A percentile compares a stretch with the other conserved stretches of the same genome.
phyloP scores from a whole-genome alignment of 352 stramenopile genomes.

The Globisporangium heterothallicum region DNA sequence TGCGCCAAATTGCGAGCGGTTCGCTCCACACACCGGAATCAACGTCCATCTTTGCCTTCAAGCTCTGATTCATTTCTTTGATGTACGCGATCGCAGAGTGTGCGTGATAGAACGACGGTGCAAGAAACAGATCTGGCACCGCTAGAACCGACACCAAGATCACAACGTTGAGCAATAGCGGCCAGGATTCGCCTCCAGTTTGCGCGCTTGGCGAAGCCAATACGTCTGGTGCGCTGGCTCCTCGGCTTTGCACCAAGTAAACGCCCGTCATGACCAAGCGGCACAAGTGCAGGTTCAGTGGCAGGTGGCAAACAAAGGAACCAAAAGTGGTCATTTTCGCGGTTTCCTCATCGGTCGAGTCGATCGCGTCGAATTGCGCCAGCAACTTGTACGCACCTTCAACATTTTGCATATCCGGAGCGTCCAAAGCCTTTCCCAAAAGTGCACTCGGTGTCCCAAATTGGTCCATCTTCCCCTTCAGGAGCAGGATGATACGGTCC shows the following conservation, averaged over 20 bases:
- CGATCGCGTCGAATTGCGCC: slow-evolving; percentile 61
- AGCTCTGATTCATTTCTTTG: slow-evolving; percentile 70
- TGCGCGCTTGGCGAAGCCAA: neutral
- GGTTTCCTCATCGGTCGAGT: slow-evolving; percentile 41
- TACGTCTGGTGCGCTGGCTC: neutral
- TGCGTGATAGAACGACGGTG: slow-evolving; percentile 78
- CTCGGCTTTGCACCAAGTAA: slow-evolving; percentile 32
- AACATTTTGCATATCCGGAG: slow-evolving; percentile 62
- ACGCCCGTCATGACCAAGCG: slow-evolving; percentile 63
- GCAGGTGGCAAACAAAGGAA: slow-evolving; percentile 73
- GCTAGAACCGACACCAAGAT: slow-evolving; percentile 64
- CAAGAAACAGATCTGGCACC: slow-evolving; percentile 64
- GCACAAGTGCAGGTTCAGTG: slow-evolving; percentile 69
- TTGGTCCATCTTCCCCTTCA: slow-evolving; percentile 67
- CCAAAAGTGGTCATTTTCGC: slow-evolving; percentile 73
- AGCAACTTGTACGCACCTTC: slow-evolving; percentile 75
- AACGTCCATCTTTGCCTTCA: slow-evolving; percentile 61
- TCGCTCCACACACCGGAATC: slow-evolving; percentile 72
- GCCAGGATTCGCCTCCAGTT: slow-evolving; percentile 22
- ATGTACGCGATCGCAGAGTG: slow-evolving; percentile 57
- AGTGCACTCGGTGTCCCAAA: slow-evolving; percentile 70
- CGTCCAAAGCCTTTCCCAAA: slow-evolving; percentile 60
- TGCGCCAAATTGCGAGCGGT: slow-evolving; percentile 62
- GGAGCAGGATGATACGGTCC: slow-evolving; percentile 70
- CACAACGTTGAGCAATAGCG: slow-evolving; percentile 48